Evolutionary conservation across 306 rosid species (phyloP).

Genomic region (Crataegus laevigata): DNA sequence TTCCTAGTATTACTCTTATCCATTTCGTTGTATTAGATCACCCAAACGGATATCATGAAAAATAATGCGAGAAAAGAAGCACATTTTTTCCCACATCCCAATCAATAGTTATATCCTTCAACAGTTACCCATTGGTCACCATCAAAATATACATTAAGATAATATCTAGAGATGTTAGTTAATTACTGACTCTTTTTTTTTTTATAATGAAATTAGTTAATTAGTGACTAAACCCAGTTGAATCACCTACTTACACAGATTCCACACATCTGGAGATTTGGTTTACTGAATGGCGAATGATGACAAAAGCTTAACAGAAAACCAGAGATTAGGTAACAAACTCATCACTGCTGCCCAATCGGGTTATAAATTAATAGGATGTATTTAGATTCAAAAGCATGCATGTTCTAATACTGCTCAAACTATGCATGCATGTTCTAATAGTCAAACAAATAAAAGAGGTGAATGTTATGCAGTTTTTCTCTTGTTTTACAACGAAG

Average conservation of each 20-base stretch:
- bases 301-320: neutral
- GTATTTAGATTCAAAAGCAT: neutral
- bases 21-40: neutral
- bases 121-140: neutral
- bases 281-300: neutral
- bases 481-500: too few relatives aligned
- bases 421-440: neutral
- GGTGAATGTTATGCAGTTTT: too few relatives aligned
- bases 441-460: too few relatives aligned
- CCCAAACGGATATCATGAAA: neutral
- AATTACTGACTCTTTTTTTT: neutral
- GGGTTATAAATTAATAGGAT: neutral
- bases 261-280: neutral
- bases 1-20: too few relatives aligned
- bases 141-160: neutral
- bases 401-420: neutral
- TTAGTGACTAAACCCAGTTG: neutral
- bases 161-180: neutral
- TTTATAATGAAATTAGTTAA: neutral
- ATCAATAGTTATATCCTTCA: neutral
- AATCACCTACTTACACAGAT: neutral
- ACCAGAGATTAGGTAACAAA: neutral
- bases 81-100: neutral
- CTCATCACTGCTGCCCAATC: neutral
- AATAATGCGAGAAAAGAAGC: neutral